Evolutionary conservation across 768 basidiomycete species (phyloP), one percentile per base, ranked within the genome.

Genomic region (Lactarius quietus): DNA sequence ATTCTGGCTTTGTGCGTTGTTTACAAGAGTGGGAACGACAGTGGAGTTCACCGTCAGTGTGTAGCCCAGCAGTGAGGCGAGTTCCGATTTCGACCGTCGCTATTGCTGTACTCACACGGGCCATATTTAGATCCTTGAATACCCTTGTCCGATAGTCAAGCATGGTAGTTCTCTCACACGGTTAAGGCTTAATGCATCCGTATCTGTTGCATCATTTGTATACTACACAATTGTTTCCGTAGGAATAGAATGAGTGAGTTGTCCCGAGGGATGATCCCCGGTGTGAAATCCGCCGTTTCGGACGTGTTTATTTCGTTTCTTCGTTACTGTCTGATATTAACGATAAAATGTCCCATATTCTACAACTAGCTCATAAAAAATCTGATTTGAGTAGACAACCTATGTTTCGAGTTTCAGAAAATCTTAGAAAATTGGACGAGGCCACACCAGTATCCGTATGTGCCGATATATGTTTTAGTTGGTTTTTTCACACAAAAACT

Each of bases 1-100:
- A 92, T 70, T 77, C 86, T n/a, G 89, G 87, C 6, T 92, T 92
- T 70, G 83, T 90, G 23, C 72, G 73, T 67, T 65, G 63, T 57
- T 39, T 70, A 26, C 57, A 64, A 43, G 69, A 70, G 38, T 70
- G 67, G 67, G 69, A 65, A 64, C 59, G 62, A 33, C 66, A 68
- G 39, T 68, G 66, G 68, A 39, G 59, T 38, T 51, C 61, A 23
- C 62, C 31, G 38, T 17, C 66, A 45, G 45, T 33, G 17, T 56
- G 66, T 8, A 31, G 62, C 26, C 51, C 59, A 31, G 61, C 68
- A 48, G 66, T 63, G 6, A 67, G 62, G 56, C 17, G 28, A 43
- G 54, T 54, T 57, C n/a, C 15, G 10, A 23, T 29, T n/a, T 58
- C 28, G 20, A 29, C 53, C 33, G 20, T 54, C 20, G 8, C 41